phyloP scores from a whole-genome alignment of 2,329 filamentous ascomycete genomes.

The Aspergillus fischeri region DNA sequence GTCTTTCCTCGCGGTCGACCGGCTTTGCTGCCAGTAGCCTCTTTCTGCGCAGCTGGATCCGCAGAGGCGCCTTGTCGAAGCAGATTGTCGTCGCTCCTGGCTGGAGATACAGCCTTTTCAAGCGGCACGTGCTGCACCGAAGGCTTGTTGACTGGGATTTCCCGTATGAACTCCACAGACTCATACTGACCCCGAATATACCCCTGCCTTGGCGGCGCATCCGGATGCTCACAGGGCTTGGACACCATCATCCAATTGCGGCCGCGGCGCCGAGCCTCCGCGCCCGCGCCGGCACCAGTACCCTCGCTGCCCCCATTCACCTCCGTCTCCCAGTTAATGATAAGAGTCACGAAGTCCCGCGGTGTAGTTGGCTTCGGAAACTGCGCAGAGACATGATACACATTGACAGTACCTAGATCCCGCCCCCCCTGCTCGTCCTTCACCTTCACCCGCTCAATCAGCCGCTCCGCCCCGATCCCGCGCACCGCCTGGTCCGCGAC shows the following conservation, averaged over 20 bases:
- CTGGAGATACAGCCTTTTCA: not conserved
- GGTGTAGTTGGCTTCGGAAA: conserved; percentile 87
- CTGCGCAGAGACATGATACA: conserved; percentile 81
- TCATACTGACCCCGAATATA: conserved; percentile 85
- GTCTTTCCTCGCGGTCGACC: conserved; percentile 35
- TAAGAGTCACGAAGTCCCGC: conserved; percentile 78
- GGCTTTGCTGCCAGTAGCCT: conserved; percentile 14
- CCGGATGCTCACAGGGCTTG: conserved; percentile 73
- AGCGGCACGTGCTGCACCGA: conserved; percentile 5
- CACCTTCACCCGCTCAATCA: conserved; percentile 60
- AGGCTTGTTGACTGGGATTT: conserved; percentile 54
- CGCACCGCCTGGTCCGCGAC: conserved; percentile 73
- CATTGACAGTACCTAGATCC: conserved; percentile 41
- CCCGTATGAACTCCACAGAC: conserved; percentile 84
- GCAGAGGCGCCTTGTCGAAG: not conserved
- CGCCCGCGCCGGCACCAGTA: conserved; percentile 19
- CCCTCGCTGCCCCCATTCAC: not conserved
- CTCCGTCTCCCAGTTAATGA: conserved; percentile 58
- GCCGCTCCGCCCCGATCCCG: conserved; percentile 77
- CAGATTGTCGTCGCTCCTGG: conserved; percentile 7
- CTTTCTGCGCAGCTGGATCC: conserved; percentile 2
- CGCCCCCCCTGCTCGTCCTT: conserved; percentile 39
- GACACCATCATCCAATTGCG: conserved; percentile 84
- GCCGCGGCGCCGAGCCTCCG: conserved; percentile 33
- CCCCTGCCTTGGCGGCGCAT: conserved; percentile 64